Evolutionary conservation across 2,329 filamentous ascomycete species (phyloP).

Genomic region (Ascochyta pisi): DNA sequence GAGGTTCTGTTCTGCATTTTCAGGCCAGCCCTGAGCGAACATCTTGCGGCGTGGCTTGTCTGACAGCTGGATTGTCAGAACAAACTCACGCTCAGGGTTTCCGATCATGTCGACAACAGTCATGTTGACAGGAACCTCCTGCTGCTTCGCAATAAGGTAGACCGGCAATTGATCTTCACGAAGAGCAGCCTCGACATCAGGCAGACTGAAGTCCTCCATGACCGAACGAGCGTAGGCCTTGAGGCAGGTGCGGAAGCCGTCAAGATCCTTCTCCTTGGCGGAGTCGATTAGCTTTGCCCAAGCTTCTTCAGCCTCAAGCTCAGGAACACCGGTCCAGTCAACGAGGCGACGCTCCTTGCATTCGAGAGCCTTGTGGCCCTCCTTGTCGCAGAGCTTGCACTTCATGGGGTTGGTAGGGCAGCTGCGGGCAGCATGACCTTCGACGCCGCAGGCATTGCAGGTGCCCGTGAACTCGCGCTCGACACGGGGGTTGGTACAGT

Average conservation of each 20-base stretch:
- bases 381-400: constrained; percentile 62
- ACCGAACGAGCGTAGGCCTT: constrained; percentile 58
- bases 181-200: constrained; percentile 59
- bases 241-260: constrained; percentile 56
- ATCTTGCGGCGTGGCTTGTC: constrained; percentile 59
- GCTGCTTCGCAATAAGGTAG: constrained; percentile 61
- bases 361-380: constrained; percentile 57
- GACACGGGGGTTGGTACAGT: constrained; percentile 65
- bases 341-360: constrained; percentile 53
- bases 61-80: constrained; percentile 67
- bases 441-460: constrained; percentile 64
- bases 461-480: constrained; percentile 61
- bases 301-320: constrained; percentile 57
- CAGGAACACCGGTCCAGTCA: constrained; percentile 51
- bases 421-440: constrained; percentile 65
- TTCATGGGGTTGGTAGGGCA: constrained; percentile 66
- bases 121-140: constrained; percentile 52
- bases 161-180: constrained; percentile 56
- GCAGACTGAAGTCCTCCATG: constrained; percentile 49
- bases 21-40: constrained; percentile 67
- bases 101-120: constrained; percentile 62
- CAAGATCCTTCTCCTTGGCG: constrained; percentile 57
- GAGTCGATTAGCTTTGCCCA: constrained; percentile 60
- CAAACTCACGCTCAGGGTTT: constrained; percentile 67
- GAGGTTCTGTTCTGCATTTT: constrained; percentile 65